Conservation (phyloP, 2,329 filamentous ascomycete genomes). For the Ceratocystis ficicola region DNA sequence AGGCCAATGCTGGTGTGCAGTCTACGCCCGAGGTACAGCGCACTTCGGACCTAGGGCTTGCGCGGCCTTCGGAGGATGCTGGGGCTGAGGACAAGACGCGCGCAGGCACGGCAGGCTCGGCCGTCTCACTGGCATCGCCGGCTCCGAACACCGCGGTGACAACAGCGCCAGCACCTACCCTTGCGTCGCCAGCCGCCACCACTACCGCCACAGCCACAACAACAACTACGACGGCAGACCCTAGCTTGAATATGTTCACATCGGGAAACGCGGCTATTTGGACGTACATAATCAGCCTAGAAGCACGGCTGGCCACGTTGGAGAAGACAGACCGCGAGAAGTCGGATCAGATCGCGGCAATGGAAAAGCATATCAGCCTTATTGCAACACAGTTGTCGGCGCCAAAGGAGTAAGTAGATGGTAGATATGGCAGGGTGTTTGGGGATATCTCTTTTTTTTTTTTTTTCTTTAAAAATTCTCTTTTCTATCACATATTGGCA, state of each 20-base stretch:
- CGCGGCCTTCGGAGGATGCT: conserved; percentile 29
- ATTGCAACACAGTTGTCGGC: conserved; percentile 27
- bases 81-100: conserved; percentile 36
- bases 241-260: conserved; percentile 56
- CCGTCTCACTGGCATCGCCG: not conserved
- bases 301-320: conserved; percentile 44
- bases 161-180: conserved; percentile 45
- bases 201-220: conserved; percentile 25
- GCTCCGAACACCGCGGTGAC: conserved; percentile 35
- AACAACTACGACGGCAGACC: conserved; percentile 30
- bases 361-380: conserved; percentile 30
- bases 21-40: conserved; percentile 30
- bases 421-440: not conserved
- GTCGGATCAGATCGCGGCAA: conserved; percentile 30
- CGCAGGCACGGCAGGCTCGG: not conserved
- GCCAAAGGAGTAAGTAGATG: not conserved
- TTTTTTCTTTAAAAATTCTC: not conserved
- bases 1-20: conserved; percentile 42
- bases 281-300: conserved; percentile 59
- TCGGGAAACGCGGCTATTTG: conserved; percentile 50
- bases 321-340: conserved; percentile 32
- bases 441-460: not conserved
- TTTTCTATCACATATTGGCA: not conserved
- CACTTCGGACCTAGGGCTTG: conserved; percentile 36
- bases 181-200: conserved; percentile 29